Evolutionary conservation across 768 basidiomycete genomes (phyloP), one percentile per base, ranked within the genome.

Genomic region (Paxillus rubicundulus): DNA sequence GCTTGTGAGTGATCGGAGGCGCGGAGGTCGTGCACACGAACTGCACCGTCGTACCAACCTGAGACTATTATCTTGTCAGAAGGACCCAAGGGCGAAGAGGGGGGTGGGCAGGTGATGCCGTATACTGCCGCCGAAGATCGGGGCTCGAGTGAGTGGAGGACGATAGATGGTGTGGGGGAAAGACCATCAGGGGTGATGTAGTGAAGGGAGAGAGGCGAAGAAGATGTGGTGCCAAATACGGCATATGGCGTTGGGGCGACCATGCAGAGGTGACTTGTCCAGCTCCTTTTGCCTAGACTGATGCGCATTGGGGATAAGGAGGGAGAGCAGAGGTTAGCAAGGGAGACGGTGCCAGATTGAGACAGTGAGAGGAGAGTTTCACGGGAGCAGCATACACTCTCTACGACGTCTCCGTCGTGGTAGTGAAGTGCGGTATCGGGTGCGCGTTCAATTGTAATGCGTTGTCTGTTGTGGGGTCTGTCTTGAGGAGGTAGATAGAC

Each of bases 41-140:
- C 85, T 44, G 76, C 66, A 10, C 90, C 86, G 63, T 93, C 88
- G 66, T 82, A 92, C 89, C 90, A 92, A 1, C 89, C 91, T 1
- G 87, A 86, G 34, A 89, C 76, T 20, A 93, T 50, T 17, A 89
- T 78, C 60, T 89, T 77, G 16, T 86, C 82, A 3, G 87, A 86
- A 2, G 79, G 70, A 4, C 89, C 89, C 78, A 85, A 84, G 1
- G 84, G 81, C 18, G 84, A 84, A 24, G 80, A 75, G 0, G 76
- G 74, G 1, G 87, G 84, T 7, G 81, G 80, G 21, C 72, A 73
- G 8, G 81, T 72, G 64, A 93, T 80, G 39, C 80, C 86, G 70
- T 91, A 92, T 9, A 90, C 90, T 1, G 89, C 87, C 32, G 82
- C 87, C 32, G 82, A 79, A 4, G 67, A 61, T 43, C 52, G 40